Base-by-base conservation (phyloP, 441 rosid species). In the Pelargonium australe region DNA sequence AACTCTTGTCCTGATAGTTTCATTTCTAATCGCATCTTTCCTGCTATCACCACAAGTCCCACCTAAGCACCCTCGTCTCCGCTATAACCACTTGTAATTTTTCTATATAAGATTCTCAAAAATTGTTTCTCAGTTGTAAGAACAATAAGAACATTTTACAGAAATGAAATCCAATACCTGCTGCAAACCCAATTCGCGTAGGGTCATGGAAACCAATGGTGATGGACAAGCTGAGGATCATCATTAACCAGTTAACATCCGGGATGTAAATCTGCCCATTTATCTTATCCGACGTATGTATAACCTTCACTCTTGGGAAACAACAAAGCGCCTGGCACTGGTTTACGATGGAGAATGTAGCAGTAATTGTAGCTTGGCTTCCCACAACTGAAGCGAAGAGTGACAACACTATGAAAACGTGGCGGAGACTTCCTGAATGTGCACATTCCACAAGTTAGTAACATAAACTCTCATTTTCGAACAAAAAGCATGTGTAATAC, bases 331-430 rank as follows among this genome's bases (percentile, higher is more conserved):
- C 84, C 12, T 78, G 78, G 81, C 91, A 84, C 78, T 89, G 91
- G 60, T 83, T 89, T 69, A 89, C 83, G 69, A 85, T 89, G 63
- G 95, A 89, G 80, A 89, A 89, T 65, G 84, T 78, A 2, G 88
- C 88, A 1, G 91, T 85, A 71, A 89, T 85, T 62, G 87, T 79
- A 43, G 95, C 91, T 76, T 89, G 95, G 82, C 95, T 89, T 73
- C 95, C 91, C 0, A 82, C 81, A 0, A 77, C 88, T 1, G 91
- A 82, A 19, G 88, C 85, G 41, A 89, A 75, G 47, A 89, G 83
- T 2, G 95, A 81, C 31, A 86, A 63, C 43, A 74, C 47, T 60
- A 74, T 70, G 60, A 80, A 86, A 62, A 78, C 72, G 51, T 85
- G 84, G 16, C 82, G 80, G 72, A 77, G 16, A 69, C 55, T 79